These are phyloP conservation scores for Orbilia ellipsospora DNA, from an alignment of 2,329 filamentous ascomycete species.

Conservation along the genomic window DNA sequence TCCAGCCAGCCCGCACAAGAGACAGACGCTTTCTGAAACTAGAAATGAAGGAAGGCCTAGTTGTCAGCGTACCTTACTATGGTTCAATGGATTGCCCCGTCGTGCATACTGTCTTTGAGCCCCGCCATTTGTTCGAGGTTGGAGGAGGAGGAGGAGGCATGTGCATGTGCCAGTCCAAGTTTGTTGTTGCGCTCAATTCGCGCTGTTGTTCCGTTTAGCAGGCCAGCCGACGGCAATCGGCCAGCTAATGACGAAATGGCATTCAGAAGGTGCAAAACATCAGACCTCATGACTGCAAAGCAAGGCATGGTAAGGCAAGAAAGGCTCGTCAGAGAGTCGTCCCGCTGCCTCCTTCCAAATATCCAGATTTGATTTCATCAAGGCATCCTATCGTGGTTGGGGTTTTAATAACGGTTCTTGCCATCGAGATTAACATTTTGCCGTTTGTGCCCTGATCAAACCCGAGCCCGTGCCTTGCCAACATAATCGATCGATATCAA, in stretches of 20 bases:
- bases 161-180: too few species aligned
- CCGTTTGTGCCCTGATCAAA: conserved; percentile 12
- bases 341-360: conserved; percentile 27
- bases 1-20: conserved; percentile 18
- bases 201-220: conserved; percentile 43
- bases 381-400: not conserved
- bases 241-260: conserved; percentile 53
- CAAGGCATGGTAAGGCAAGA: too few species aligned
- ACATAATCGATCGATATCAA: not conserved
- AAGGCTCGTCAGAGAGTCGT: too few species aligned
- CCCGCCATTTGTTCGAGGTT: conserved; percentile 9
- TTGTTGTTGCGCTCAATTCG: not conserved
- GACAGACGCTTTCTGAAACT: conserved; percentile 19
- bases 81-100: not conserved
- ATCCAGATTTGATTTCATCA: not conserved
- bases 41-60: conserved; percentile 3
- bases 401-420: too few species aligned
- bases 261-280: conserved; percentile 33
- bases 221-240: conserved; percentile 49
- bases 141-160: not conserved
- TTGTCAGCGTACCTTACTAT: too few species aligned
- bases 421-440: not conserved
- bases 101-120: conserved; percentile 1
- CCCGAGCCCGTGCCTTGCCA: conserved; percentile 19
- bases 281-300: conserved; percentile 26